Evolutionary conservation across 177 flowering plant genomes (phyloP), one percentile per base, ranked within the genome.

Genomic region (Vitis hybrid): DNA sequence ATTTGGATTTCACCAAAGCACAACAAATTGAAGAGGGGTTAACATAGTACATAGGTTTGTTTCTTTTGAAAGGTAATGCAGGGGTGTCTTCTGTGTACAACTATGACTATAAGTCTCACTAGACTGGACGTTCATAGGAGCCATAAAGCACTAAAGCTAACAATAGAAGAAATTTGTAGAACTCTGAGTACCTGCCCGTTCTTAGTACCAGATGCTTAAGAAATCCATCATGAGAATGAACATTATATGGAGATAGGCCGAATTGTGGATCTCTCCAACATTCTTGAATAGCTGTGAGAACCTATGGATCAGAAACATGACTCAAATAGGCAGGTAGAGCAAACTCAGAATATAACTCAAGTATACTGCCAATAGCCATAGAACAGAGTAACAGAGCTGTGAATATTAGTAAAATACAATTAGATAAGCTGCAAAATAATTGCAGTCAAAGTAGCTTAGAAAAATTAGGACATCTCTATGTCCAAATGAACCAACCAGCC

Each of bases 201-300:
- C 97, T 85, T 56, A 95, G 81, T 87, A 91, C 84, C 45, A 95
- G 79, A 84, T 93, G 98, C 84, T 95, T 95, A 60, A 95, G 88
- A 78, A 93, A 91, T 52, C 99, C 99, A 60, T 66, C 71, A 83
- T 93, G 99, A 68, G 87, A 71, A 70, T 85, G 87, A 66, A 83
- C 94, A 84, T 90, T 70, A 76, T 88, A 93, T 18, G 99, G 94
- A 64, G 97, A 81, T 52, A 95, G 90, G 65, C 89, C 84, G 19
- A 88, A 77, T n/a, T 77, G 71, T 70, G 88, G 81, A 79, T 90
- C 87, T 76, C 90, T 88, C 99, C 98, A 95, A 70, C 79, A 76
- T 26, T 87, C 88, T 84, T 95, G 99, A 68, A 93, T 66, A 65
- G 80, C 79, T 70, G 81, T 82, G 66, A 95, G 98, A 85, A 90